Base-by-base conservation (phyloP, 345 rosid genomes). In the Salix brachista region DNA sequence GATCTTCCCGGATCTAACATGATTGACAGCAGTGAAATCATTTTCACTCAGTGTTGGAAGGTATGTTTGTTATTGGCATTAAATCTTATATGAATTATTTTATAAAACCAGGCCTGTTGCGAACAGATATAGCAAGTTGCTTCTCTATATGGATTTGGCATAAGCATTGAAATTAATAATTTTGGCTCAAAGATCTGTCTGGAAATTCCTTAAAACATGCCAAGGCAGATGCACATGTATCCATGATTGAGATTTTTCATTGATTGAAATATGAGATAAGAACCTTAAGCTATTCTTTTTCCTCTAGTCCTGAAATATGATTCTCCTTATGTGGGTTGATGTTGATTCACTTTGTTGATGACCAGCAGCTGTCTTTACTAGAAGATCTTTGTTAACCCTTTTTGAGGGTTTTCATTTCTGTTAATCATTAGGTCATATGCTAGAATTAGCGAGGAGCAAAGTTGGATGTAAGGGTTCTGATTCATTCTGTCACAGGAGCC, bases 1-100 rank as follows among this genome's bases (percentile, higher is more conserved):
- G 88, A 90, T 37, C 41, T 52, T 64, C 46, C 16, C 69, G 21
- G 52, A 58, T 69, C 5, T 56, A 30, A 5, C 28, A 37, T 23
- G 17, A 17, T 71, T 5, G 36, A 18, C 23, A 14, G 48, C 77
- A 41, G 13, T 34, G 10, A n/a, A 16, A 11, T 14, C 74, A 60
- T 26, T 30, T 66, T 67, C 26, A 10, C 25, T 9, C 3, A 17
- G 41, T 9, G 28, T 68, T 42, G 56, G 71, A 79, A 78, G 80
- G 80, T 78, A 67, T 28, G 6, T 2, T 2, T 36, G 11, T 26
- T 71, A 13, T 44, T 44, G 56, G 34, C 61, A n/a, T 8, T 54
- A 54, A 21, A 54, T 54, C 61, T 21, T 21, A 8, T 54, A 54
- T 21, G 4, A 54, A 54, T 54, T 54, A 54, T 54, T 21, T 21